Conservation (phyloP, 306 rosid species). For the Cicer cuneatum region DNA sequence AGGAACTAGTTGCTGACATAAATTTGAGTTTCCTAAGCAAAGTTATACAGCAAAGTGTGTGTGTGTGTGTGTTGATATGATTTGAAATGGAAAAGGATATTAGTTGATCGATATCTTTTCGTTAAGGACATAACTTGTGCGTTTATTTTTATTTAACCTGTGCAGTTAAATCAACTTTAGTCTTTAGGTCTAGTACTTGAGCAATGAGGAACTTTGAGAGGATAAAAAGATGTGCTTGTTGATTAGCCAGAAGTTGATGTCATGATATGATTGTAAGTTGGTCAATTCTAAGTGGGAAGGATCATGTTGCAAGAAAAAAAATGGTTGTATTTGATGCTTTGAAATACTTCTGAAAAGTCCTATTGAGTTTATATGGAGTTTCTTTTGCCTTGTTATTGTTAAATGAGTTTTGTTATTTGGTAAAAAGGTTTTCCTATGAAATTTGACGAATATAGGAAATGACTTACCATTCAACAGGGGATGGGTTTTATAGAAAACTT, state of each 20-base stretch:
- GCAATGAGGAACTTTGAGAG: not conserved
- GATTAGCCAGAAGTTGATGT: conserved; percentile 2
- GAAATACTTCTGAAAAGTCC: not conserved
- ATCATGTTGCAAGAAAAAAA: not conserved
- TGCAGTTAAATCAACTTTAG: not conserved
- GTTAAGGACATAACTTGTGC: not conserved
- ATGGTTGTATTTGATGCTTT: conserved; percentile 4
- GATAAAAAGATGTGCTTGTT: conserved; percentile 17
- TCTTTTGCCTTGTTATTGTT: not conserved
- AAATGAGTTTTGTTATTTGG: not conserved
- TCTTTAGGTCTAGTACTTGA: not conserved
- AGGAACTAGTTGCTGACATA: not conserved
- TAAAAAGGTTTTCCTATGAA: not conserved
- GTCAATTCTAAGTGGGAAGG: not conserved
- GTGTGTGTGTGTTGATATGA: not conserved
- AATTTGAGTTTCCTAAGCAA: not conserved
- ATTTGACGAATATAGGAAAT: not conserved
- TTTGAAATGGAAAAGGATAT: conserved; percentile 2
- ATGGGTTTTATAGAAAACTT: not conserved
- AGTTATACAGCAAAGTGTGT: not conserved
- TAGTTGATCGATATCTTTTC: not conserved
- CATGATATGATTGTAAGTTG: conserved; percentile 25
- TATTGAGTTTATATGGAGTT: conserved; percentile 18
- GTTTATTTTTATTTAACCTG: not conserved
- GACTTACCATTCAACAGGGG: not conserved